A percentile compares a stretch with the other conserved stretches of the same genome.
Evolutionary conservation across 2,329 filamentous ascomycete species (phyloP).

Genomic region (Botrytis elliptica): DNA sequence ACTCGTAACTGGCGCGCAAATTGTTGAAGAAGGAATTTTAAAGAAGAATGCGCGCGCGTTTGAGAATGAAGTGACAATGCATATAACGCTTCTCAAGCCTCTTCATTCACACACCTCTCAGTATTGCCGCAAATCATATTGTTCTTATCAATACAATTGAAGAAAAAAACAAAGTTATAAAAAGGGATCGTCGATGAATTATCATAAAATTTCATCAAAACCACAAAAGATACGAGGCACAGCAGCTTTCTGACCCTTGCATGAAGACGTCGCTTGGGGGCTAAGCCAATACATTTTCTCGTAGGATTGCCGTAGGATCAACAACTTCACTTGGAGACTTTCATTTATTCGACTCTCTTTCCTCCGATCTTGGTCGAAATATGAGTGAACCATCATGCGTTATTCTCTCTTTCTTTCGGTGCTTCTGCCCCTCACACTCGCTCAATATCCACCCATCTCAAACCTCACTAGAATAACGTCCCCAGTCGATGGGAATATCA

Average conservation of each 20-base stretch:
- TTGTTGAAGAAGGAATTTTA: not conserved
- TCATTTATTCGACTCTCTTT: conserved; percentile 16
- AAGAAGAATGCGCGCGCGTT: not conserved
- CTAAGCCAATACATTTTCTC: not conserved
- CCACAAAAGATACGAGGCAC: conserved; percentile 2
- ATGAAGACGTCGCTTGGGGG: conserved; percentile 10
- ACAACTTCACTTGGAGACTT: conserved; percentile 2
- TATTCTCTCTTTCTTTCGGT: conserved; percentile 28
- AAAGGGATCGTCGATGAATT: not conserved
- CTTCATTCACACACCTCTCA: not conserved
- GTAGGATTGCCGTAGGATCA: conserved; percentile 13
- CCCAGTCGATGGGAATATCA: conserved; percentile 61
- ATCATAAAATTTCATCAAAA: not conserved
- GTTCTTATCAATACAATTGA: not conserved
- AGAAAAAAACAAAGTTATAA: not conserved
- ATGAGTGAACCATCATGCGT: conserved; percentile 37
- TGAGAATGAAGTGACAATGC: not conserved
- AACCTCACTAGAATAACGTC: conserved; percentile 59
- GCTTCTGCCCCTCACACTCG: conserved; percentile 30
- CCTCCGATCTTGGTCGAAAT: conserved; percentile 25
- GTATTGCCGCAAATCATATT: not conserved
- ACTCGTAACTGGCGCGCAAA: conserved; percentile 2
- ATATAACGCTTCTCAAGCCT: not conserved
- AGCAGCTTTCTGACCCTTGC: conserved; percentile 8
- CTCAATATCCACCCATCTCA: conserved; percentile 41